Evolutionary conservation across 2,329 filamentous ascomycete genomes (phyloP), one percentile per base, ranked within the genome.

Genomic region (Aspergillus hiratsukae): DNA sequence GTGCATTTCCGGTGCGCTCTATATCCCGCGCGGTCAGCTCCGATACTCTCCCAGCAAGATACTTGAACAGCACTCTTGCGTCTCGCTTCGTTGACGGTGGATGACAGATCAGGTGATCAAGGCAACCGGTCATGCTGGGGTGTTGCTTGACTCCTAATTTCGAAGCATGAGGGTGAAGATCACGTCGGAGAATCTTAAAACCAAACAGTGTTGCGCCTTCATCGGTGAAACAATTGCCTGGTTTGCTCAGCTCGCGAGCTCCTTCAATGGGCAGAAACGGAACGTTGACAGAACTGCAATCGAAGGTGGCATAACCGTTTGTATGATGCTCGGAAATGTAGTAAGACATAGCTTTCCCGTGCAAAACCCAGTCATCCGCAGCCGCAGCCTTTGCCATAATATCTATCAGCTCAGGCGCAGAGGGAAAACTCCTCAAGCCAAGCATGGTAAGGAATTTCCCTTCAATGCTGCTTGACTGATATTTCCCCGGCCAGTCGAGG

Each of bases 101-200:
- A 2, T 82, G 83, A 29, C 82, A 81, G 28, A 93, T 77, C 43
- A 99, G 77, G 27, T 84, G 82, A 43, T 88, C 86, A 11, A 95
- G 83, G 67, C 91, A 96, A 27, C 87, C 84, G 1, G 80, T 79
- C 59, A 97, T 88, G 0, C 87, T 84, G 0, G 95, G 94, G 70
- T 99, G 87, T 53, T 83, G 76, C n/a, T 83, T 82, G 4, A 99
- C 91, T 1, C 91, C 92, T 66, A 99, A 91, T 75, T 94, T 93
- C 54, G 81, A 79, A 17, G 91, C 90, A 76, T 97, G 90, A 10
- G 82, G 76, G 58, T 89, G 87, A n/a, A 97, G 80, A 61, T 94
- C 89, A 49, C 77, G 82, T 58, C 84, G 82, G 35, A 99, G 76
- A 19, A 96, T 87, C 27, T 86, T 80, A 66, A 96, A 97, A 0